Evolutionary conservation across 2,329 filamentous ascomycete genomes (phyloP), one percentile per base, ranked within the genome.

Genomic region (Fusarium phyllophilum): DNA sequence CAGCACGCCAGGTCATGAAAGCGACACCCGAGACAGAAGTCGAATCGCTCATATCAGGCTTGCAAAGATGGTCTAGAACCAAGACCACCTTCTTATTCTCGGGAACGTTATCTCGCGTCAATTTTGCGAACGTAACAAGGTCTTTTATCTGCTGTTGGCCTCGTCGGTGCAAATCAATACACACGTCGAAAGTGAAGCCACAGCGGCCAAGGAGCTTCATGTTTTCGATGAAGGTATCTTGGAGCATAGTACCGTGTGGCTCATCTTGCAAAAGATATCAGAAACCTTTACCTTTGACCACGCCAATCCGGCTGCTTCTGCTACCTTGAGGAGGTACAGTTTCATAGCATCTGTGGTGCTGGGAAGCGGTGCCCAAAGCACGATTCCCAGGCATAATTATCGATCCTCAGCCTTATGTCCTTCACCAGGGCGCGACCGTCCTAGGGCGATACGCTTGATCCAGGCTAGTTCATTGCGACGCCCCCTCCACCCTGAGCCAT

Each of bases 21-120:
- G 8, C 6, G 6, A 8, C 9, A 22, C 15, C 44, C 0, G 24
- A 14, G 26, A 0, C 44, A 29, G 24, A 3, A 46, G 10, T 5
- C 3, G 44, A 14, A 22, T 10, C 8, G 18, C 12, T 22, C 13
- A 46, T 11, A 11, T 46, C 18, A 46, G 44, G 44, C 13, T 46
- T 46, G 24, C 44, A 46, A 13, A 46, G 20, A 20, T 46, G 44
- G 3, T 46, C 44, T 14, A 46, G 18, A 1, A 46, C 8, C 18
- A 46, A 22, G 3, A 22, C 24, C 24, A 22, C 24, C 18, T 8
- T 46, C 13, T 46, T 8, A 29, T 46, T 22, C 4, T 29, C 24
- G 3, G 24, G 24, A 6, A 29, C 44, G 6, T 15, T 46, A 1
- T 46, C 18, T 29, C 44, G 24, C 18, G 24, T 3, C 18, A 29